Percentiles rank a stretch among this genome's conserved stretches.
phyloP scores from a whole-genome alignment of 768 basidiomycete genomes.

The Gloeophyllum trabeum region DNA sequence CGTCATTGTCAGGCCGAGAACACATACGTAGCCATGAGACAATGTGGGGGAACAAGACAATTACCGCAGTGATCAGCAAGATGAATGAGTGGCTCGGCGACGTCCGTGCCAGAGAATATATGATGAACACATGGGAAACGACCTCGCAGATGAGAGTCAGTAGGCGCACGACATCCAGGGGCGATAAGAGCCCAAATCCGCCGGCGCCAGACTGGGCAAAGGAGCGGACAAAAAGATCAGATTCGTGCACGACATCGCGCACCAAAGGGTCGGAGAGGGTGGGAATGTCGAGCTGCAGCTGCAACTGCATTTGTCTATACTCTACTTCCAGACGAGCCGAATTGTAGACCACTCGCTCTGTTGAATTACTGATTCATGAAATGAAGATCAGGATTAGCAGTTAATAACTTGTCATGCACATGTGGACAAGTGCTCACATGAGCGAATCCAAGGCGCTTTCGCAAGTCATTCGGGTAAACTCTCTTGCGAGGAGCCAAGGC shows the following conservation, averaged over 20 bases:
- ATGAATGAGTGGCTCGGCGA: slow-evolving; percentile 32
- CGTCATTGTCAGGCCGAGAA: slow-evolving; percentile 20
- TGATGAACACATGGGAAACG: slow-evolving; percentile 56
- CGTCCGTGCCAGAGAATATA: slow-evolving; percentile 43
- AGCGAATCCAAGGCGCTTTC: slow-evolving; percentile 62
- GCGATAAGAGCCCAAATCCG: slow-evolving; percentile 70
- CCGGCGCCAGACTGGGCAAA: slow-evolving; percentile 47
- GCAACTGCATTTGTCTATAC: slow-evolving; percentile 67
- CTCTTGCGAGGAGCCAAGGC: slow-evolving; percentile 43
- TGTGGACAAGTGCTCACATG: slow-evolving; percentile 42
- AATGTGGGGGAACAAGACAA: slow-evolving; percentile 35
- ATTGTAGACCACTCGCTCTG: slow-evolving; percentile 63
- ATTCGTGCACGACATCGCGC: slow-evolving; percentile 76
- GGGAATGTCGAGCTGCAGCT: slow-evolving; percentile 68
- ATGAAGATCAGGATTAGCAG: slow-evolving; percentile 11
- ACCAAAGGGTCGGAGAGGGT: slow-evolving; percentile 64
- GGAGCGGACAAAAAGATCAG: slow-evolving; percentile 75
- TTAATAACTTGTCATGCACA: slow-evolving; percentile 3
- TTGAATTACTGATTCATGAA: slow-evolving; percentile 50
- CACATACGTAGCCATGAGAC: slow-evolving; percentile 50
- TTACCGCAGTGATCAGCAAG: slow-evolving; percentile 35
- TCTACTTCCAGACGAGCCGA: slow-evolving; percentile 69
- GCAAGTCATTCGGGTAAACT: slow-evolving; percentile 48
- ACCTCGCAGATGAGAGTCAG: slow-evolving; percentile 64
- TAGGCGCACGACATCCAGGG: slow-evolving; percentile 68